A percentile compares a stretch with the other conserved stretches of the same genome.
These are phyloP conservation scores for Chrysosporium keratinophilum DNA, from an alignment of 2,329 filamentous ascomycete species.

Conservation along the genomic window DNA sequence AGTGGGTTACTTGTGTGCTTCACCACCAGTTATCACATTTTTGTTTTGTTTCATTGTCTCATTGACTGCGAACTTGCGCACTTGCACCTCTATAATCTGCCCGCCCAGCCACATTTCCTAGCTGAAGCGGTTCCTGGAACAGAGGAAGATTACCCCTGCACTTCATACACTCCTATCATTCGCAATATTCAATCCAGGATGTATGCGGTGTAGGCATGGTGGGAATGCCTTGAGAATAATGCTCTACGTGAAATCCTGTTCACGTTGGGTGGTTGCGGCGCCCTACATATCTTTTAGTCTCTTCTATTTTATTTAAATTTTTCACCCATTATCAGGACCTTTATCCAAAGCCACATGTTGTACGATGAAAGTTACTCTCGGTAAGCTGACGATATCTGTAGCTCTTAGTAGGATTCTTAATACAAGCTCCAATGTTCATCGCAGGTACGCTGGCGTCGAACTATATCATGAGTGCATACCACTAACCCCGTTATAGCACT, in stretches of 20 bases:
- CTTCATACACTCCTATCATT: slow-evolving; percentile 53
- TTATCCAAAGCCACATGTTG: slow-evolving; percentile 11
- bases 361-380: neutral
- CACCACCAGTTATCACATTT: slow-evolving; percentile 13
- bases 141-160: slow-evolving; percentile 70
- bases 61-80: slow-evolving; percentile 9
- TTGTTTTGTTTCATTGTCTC: slow-evolving; percentile 18
- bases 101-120: slow-evolving; percentile 57
- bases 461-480: neutral
- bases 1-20: slow-evolving; percentile 35
- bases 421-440: slow-evolving; percentile 29
- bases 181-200: slow-evolving; percentile 51
- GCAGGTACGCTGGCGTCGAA: slow-evolving; percentile 24
- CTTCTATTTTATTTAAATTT: slow-evolving; percentile 14
- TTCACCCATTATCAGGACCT: slow-evolving; percentile 13
- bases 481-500: slow-evolving; percentile 51
- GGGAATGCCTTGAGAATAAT: slow-evolving; percentile 61
- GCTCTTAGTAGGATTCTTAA: slow-evolving; percentile 33
- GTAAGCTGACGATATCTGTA: slow-evolving; percentile 27
- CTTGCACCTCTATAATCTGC: slow-evolving; percentile 61
- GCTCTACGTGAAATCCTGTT: slow-evolving; percentile 44
- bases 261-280: slow-evolving; percentile 53
- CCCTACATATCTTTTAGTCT: slow-evolving; percentile 46
- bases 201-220: slow-evolving; percentile 62
- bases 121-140: slow-evolving; percentile 75